Evolutionary conservation across 768 basidiomycete species (phyloP).

Genomic region (Podaxis pistillaris): DNA sequence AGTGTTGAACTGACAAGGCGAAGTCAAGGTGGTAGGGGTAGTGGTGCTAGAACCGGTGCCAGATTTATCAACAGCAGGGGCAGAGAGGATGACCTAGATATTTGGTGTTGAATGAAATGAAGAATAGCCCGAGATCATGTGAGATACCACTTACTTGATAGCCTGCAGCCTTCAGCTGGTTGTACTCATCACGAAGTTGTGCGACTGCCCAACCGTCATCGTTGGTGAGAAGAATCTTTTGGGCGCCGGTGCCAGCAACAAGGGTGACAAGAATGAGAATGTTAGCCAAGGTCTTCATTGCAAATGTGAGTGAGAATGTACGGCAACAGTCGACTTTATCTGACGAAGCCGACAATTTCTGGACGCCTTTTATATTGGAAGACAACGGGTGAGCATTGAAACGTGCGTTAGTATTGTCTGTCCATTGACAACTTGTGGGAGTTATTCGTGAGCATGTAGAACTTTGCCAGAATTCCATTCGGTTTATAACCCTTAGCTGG

Average conservation of each 20-base stretch:
- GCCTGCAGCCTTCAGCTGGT: slow-evolving; percentile 32
- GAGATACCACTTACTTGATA: slow-evolving; percentile 29
- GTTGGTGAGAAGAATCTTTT: slow-evolving; percentile 25
- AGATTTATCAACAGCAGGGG: slow-evolving; percentile 40
- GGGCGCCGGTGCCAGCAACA: slow-evolving; percentile 1
- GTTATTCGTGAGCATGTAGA: too few species aligned
- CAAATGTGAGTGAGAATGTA: too few species aligned
- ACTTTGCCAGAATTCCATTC: too few species aligned
- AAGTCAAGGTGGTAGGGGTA: slow-evolving; percentile 27
- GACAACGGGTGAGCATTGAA: too few species aligned
- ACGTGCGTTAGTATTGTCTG: too few species aligned
- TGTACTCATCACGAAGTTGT: slow-evolving; percentile 38
- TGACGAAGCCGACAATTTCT: not conserved
- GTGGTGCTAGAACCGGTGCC: slow-evolving; percentile 37
- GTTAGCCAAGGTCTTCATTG: not conserved
- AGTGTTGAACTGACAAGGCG: slow-evolving; percentile 40
- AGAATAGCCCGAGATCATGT: not conserved
- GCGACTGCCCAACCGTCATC: slow-evolving; percentile 42
- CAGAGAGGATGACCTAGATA: slow-evolving; percentile 39
- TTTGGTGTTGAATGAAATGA: not conserved
- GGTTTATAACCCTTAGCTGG: too few species aligned
- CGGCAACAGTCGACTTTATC: not conserved
- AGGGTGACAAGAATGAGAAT: slow-evolving; percentile 13
- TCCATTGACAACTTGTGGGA: too few species aligned
- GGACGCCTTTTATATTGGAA: not conserved